These are phyloP conservation scores for Ophiocordyceps camponoti-floridani DNA, from an alignment of 2,329 filamentous ascomycete species.

Conservation along the genomic window DNA sequence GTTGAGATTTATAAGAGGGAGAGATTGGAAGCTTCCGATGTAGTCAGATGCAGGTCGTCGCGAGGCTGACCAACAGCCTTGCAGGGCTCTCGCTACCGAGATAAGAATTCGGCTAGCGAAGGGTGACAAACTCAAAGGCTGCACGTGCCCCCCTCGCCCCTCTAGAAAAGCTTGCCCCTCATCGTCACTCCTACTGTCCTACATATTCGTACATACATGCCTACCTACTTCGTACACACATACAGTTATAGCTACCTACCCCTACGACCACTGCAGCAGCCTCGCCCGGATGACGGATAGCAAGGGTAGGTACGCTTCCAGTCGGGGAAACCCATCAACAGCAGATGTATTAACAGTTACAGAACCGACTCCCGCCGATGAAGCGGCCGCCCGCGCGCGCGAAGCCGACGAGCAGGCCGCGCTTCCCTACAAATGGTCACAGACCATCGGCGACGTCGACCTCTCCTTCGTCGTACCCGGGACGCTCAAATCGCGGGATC, in stretches of 20 bases:
- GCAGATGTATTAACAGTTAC: slow-evolving; percentile 3
- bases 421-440: slow-evolving; percentile 93
- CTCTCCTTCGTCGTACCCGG: slow-evolving; percentile 60
- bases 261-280: too few species aligned
- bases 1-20: too few species aligned
- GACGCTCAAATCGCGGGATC: slow-evolving; percentile 69
- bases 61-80: not conserved
- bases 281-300: not conserved
- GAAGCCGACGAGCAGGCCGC: slow-evolving; percentile 77
- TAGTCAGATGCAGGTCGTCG: not conserved
- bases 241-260: too few species aligned
- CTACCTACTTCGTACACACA: too few species aligned
- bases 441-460: slow-evolving; percentile 80
- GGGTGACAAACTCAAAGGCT: too few species aligned
- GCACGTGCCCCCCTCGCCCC: too few species aligned
- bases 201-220: too few species aligned
- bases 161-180: too few species aligned
- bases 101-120: too few species aligned
- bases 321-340: slow-evolving; percentile 10
- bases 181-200: too few species aligned
- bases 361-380: slow-evolving; percentile 28
- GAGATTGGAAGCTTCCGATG: not conserved
- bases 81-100: not conserved
- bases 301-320: not conserved
- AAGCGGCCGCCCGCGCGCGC: slow-evolving; percentile 43